These are phyloP conservation scores for Lycium ferocissimum DNA, from an alignment of 257 asterid species.

Conservation along the genomic window DNA sequence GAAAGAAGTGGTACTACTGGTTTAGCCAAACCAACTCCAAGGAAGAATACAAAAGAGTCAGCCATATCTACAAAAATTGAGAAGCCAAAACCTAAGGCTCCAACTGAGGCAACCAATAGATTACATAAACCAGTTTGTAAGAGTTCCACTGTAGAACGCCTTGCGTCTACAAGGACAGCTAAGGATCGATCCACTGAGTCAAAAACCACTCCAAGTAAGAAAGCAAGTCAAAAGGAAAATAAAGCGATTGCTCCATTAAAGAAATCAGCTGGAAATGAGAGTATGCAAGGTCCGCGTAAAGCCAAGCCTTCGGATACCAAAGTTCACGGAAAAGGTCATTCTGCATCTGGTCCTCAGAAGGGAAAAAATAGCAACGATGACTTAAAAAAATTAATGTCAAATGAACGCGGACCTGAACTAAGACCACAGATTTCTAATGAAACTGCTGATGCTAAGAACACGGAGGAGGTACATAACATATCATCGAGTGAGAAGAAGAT, in stretches of 20 bases:
- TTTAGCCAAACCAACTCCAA: constrained; percentile 39
- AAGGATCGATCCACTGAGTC: constrained; percentile 46
- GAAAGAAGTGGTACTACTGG: constrained; percentile 71
- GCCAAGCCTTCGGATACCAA: constrained; percentile 29
- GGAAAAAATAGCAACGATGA: background rate
- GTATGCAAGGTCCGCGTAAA: constrained; percentile 41
- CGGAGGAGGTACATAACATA: constrained; percentile 48
- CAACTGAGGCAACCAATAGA: constrained; percentile 47
- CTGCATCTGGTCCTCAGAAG: constrained; percentile 39
- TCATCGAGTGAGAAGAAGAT: constrained; percentile 51
- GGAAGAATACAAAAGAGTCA: constrained; percentile 47
- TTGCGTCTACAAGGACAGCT: constrained; percentile 66
- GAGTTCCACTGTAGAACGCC: constrained; percentile 71
- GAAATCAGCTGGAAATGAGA: constrained; percentile 40
- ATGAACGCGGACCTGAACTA: background rate
- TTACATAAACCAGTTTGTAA: constrained; percentile 51
- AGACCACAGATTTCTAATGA: constrained; percentile 23
- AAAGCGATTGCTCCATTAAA: constrained; percentile 24
- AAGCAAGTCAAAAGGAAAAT: constrained; percentile 44
- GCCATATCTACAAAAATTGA: constrained; percentile 41
- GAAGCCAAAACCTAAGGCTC: constrained; percentile 43
- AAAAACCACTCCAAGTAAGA: constrained; percentile 47
- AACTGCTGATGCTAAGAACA: constrained; percentile 41
- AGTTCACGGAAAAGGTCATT: constrained; percentile 36
- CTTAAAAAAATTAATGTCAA: too few species aligned